phyloP scores from a whole-genome alignment of 257 asterid genomes.

The Solanum raphanifolium region DNA sequence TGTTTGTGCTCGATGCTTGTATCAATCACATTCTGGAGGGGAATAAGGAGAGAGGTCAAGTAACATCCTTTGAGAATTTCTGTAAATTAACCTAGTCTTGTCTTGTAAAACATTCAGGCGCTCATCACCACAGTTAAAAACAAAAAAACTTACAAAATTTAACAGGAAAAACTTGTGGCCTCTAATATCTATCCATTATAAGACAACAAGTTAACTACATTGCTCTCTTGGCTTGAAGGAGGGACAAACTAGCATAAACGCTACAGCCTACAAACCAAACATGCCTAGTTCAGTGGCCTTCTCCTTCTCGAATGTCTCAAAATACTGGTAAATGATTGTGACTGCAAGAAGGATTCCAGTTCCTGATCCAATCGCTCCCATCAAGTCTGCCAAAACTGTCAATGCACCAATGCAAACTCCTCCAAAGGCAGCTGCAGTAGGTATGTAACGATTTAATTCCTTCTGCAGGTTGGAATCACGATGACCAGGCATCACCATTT shows the following conservation, averaged over 20 bases:
- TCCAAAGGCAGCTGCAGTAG: slow-evolving; percentile 74
- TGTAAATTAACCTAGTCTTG: neutral
- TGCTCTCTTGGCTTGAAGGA: neutral
- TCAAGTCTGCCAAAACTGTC: slow-evolving; percentile 61
- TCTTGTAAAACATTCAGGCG: neutral
- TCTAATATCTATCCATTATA: neutral
- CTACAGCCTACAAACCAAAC: slow-evolving; percentile 45
- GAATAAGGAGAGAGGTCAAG: neutral
- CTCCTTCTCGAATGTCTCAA: slow-evolving; percentile 76
- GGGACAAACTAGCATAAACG: neutral
- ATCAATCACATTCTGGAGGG: neutral
- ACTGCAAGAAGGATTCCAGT: slow-evolving; percentile 66
- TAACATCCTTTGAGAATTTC: neutral
- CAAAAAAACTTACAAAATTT: neutral
- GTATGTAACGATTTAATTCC: slow-evolving; percentile 60
- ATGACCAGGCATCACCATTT: slow-evolving; percentile 83
- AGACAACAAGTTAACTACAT: neutral
- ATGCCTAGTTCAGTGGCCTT: slow-evolving; percentile 65
- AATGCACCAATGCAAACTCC: slow-evolving; percentile 71
- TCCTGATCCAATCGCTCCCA: slow-evolving; percentile 77
- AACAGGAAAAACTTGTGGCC: neutral
- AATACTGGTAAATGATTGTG: slow-evolving; percentile 63
- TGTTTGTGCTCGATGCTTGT: neutral
- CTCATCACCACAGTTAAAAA: neutral
- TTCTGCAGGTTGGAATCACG: slow-evolving; percentile 55